phyloP scores from a whole-genome alignment of 2,329 filamentous ascomycete species.

The Aureobasidium lini region DNA sequence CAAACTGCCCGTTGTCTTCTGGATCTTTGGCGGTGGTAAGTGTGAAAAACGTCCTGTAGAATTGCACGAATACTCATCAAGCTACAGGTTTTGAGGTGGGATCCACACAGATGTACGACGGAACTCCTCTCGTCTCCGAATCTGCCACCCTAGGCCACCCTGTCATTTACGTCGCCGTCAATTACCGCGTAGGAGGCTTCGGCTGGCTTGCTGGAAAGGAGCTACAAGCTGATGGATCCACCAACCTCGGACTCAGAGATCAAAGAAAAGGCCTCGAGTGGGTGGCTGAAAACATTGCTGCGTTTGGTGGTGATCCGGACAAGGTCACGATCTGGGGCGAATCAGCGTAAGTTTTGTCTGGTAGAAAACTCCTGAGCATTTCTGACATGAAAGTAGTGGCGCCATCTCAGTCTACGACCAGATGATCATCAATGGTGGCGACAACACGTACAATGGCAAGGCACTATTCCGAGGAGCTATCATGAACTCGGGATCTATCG shows the following conservation, averaged over 20 bases:
- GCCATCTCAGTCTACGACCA: conserved; percentile 67
- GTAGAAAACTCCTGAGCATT: too few relatives aligned
- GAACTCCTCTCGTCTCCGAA: conserved; percentile 31
- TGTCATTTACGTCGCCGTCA: conserved; percentile 68
- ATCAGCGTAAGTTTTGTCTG: conserved; percentile 37
- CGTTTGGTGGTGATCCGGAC: conserved; percentile 71
- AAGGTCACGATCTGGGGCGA: conserved; percentile 77
- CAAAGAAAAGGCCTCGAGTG: conserved; percentile 26
- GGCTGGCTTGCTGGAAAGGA: conserved; percentile 29
- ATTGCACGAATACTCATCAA: not conserved
- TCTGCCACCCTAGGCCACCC: conserved; percentile 49
- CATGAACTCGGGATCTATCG: conserved; percentile 64
- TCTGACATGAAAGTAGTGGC: conserved; percentile 19
- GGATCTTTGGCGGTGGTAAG: conserved; percentile 38
- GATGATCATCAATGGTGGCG: conserved; percentile 64
- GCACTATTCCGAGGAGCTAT: conserved; percentile 68
- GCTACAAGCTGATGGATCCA: conserved; percentile 27
- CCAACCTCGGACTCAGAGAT: conserved; percentile 29
- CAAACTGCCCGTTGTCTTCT: conserved; percentile 42
- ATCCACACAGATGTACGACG: conserved; percentile 34
- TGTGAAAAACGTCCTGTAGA: not conserved
- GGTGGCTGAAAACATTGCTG: conserved; percentile 42
- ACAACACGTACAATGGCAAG: conserved; percentile 67
- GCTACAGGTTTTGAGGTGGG: conserved; percentile 31
- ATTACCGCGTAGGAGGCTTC: conserved; percentile 48